phyloP scores from a whole-genome alignment of 768 basidiomycete species.

The Mrakia blollopis region DNA sequence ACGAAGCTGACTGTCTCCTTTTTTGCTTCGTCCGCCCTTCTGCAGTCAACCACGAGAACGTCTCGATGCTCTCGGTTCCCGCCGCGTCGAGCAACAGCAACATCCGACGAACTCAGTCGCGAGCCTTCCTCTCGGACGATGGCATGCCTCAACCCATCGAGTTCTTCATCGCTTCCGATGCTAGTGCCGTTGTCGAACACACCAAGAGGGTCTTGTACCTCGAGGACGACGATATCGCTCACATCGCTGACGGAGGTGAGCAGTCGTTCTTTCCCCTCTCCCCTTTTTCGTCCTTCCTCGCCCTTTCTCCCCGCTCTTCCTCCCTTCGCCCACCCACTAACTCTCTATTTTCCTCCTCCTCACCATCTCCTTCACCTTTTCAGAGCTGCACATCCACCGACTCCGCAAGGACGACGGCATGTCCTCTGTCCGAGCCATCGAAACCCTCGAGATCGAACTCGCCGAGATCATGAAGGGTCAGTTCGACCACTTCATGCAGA shows the following conservation, averaged over 20 bases:
- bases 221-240: constrained; percentile 98
- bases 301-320: no score
- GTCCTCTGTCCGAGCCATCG: constrained; percentile 81
- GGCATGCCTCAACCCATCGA: constrained; percentile 98
- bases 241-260: constrained; percentile 74
- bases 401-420: constrained; percentile 78
- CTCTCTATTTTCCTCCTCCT: no score
- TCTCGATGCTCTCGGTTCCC: constrained; percentile 56
- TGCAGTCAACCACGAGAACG: constrained; percentile 18
- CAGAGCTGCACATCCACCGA: constrained; percentile 95
- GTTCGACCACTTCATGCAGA: constrained; percentile 99
- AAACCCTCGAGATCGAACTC: constrained; percentile 95
- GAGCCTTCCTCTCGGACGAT: constrained; percentile 97
- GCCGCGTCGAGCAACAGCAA: constrained; percentile 55
- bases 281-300: background rate
- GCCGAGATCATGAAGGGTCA: constrained; percentile 99
- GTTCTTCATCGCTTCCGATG: constrained; percentile 98
- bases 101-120: constrained; percentile 86
- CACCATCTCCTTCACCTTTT: background rate
- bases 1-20: background rate
- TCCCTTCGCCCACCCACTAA: no score
- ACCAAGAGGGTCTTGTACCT: constrained; percentile 98
- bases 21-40: background rate
- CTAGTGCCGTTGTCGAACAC: constrained; percentile 93
- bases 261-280: background rate